Evolutionary conservation across 352 stramenopile species (phyloP).

Genomic region (Pythium sp.): DNA sequence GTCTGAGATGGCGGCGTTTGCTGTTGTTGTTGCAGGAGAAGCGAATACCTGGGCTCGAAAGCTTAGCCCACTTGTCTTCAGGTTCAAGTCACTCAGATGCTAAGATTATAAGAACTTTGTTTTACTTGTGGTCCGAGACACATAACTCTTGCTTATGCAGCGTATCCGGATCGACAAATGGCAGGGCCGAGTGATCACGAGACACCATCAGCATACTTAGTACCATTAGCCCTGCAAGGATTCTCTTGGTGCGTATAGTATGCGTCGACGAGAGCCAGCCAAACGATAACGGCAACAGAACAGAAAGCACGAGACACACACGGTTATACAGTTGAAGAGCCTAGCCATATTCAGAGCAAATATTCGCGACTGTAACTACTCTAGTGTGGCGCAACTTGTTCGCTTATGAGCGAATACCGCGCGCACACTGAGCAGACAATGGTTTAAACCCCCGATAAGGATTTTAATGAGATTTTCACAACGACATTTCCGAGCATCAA

Average conservation of each 20-base stretch:
- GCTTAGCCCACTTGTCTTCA: background rate
- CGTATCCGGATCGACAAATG: background rate
- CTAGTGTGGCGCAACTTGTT: no score
- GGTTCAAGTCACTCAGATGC: background rate
- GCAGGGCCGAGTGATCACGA: background rate
- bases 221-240: background rate
- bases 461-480: background rate
- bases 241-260: background rate
- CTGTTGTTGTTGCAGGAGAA: background rate
- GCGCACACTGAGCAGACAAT: no score
- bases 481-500: no score
- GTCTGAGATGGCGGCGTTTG: background rate
- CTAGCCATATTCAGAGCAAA: background rate
- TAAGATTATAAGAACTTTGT: background rate
- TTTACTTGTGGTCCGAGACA: background rate
- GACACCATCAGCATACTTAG: background rate
- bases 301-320: background rate
- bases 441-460: no score
- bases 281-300: background rate
- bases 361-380: no score
- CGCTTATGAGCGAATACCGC: no score
- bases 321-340: background rate
- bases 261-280: background rate
- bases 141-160: background rate
- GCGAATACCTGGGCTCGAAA: background rate